Evolutionary conservation across 345 rosid species (phyloP), one percentile per base, ranked within the genome.

Genomic region (Syzygium grande): DNA sequence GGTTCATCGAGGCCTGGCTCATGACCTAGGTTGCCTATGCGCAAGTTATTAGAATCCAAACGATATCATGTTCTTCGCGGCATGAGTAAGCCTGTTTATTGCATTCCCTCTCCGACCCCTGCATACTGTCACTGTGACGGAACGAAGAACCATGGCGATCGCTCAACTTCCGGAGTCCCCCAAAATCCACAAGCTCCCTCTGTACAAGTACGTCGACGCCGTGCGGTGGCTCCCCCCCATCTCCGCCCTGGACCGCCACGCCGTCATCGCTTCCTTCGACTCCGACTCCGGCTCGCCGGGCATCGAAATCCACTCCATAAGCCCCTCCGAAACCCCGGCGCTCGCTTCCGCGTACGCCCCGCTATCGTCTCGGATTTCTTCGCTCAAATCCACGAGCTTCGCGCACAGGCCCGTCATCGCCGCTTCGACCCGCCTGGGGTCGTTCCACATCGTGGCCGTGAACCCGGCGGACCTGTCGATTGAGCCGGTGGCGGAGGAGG

Each of bases 191-290:
- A 94, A 92, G 73, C 53, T 95, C 79, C 96, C 97, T 0, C 98
- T 94, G 86, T 87, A 92, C 63, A 92, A 90, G 87, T 94, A 93
- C 89, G 88, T 96, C 25, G 98, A 96, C 88, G 92, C 92, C 86
- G 92, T 97, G 5, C 95, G 97, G n/a, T 97, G 97, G 98, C 96
- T 97, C 46, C 97, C 98, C 16, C 92, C 96, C 54, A 91, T 94
- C 79, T 94, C 95, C 43, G 94, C 99, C 29, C 89, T 96, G 79
- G 94, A 94, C 84, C 95, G 95, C 86, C 91, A 89, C 89, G 87
- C 91, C 65, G 90, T 94, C 56, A 14, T 93, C 55, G 94, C 99
- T 13, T 89, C 86, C 87, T 93, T 90, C 88, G 97, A 95, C 89
- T 30, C 96, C 11, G 96, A 94, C 52, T 43, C 86, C 89, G 90